Percentiles rank a stretch among this genome's conserved stretches.
phyloP scores from a whole-genome alignment of 495 filamentous ascomycete genomes.

The Penicillium fimorum region DNA sequence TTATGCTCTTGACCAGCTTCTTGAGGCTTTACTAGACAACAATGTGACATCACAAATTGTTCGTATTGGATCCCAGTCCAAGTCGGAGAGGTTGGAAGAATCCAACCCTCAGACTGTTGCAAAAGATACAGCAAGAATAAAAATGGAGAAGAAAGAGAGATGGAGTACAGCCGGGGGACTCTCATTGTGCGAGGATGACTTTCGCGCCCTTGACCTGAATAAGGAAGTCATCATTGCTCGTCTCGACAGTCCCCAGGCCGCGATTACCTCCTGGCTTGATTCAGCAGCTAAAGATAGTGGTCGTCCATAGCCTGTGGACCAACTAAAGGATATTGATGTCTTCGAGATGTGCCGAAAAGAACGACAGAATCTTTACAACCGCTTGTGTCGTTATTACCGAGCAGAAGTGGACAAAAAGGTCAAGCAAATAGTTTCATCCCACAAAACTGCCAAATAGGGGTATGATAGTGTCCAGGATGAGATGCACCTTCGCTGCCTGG shows the following conservation, averaged over 20 bases:
- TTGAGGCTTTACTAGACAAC: conserved; percentile 60
- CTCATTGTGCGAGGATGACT: conserved; percentile 13
- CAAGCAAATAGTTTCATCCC: neutral
- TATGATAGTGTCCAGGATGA: conserved; percentile 25
- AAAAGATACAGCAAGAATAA: conserved; percentile 33
- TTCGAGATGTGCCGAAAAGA: conserved; percentile 3
- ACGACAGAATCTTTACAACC: conserved; percentile 1
- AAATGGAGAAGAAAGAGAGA: conserved; percentile 33
- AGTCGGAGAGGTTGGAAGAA: conserved; percentile 48
- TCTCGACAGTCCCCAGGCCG: neutral
- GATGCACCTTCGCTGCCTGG: conserved; percentile 35
- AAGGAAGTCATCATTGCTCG: neutral
- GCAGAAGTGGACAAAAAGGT: neutral
- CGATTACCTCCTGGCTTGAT: neutral
- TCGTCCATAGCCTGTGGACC: neutral
- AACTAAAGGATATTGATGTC: neutral
- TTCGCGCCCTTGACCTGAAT: conserved; percentile 6
- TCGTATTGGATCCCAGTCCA: conserved; percentile 66
- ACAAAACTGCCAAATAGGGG: neutral
- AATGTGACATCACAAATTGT: conserved; percentile 57
- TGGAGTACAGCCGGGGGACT: conserved; percentile 15
- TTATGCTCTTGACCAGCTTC: conserved; percentile 69
- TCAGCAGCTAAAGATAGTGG: neutral
- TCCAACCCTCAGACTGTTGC: conserved; percentile 46
- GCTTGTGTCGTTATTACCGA: neutral